phyloP scores from a whole-genome alignment of 306 rosid genomes.

The Ceratonia siliqua region DNA sequence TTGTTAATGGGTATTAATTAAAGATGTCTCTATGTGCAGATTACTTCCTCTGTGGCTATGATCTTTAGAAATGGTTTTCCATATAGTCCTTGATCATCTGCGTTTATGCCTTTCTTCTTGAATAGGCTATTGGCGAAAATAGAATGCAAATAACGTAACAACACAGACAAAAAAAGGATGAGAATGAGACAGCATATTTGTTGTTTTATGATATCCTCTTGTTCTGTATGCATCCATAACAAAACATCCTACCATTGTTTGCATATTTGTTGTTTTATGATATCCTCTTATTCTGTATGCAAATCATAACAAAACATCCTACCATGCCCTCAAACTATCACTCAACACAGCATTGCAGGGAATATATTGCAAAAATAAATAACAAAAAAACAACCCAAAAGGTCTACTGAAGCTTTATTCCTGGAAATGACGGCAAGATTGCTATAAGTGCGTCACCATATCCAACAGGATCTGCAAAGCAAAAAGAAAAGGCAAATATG shows the following conservation, averaged over 20 bases:
- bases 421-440: slow-evolving; percentile 86
- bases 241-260: background rate
- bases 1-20: too few relatives aligned
- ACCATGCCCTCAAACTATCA: background rate
- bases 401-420: slow-evolving; percentile 78
- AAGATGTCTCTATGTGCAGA: too few relatives aligned
- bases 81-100: too few relatives aligned
- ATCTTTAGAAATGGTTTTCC: too few relatives aligned
- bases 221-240: background rate
- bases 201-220: background rate
- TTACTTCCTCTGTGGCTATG: too few relatives aligned
- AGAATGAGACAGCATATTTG: too few relatives aligned
- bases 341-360: slow-evolving; percentile 11
- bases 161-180: too few relatives aligned
- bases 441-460: slow-evolving; percentile 85
- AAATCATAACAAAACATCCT: background rate
- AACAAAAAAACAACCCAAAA: background rate
- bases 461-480: slow-evolving; percentile 80
- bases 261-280: too few relatives aligned
- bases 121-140: too few relatives aligned
- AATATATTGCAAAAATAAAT: background rate
- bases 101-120: too few relatives aligned
- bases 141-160: too few relatives aligned
- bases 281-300: background rate
- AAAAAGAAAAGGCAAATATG: background rate